Evolutionary conservation across 1,284 basidiomycete genomes (phyloP).

Genomic region (Amylostereum chailletii): DNA sequence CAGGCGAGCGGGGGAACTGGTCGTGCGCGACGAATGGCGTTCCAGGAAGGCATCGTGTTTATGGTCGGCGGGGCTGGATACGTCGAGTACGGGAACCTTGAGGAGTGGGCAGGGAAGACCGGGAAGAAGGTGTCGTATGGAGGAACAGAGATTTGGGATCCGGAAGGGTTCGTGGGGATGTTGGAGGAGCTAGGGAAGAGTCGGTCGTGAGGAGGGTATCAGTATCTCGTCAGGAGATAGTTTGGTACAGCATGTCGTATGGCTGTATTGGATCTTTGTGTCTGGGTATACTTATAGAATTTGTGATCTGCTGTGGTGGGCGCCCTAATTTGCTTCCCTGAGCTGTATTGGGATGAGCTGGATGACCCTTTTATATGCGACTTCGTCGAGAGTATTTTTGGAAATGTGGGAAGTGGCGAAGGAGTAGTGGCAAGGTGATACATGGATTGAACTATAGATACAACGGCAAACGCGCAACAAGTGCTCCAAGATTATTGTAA

Average conservation of each 20-base stretch:
- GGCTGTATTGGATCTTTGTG: too few relatives aligned
- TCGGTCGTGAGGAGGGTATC: too few relatives aligned
- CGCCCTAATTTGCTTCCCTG: too few relatives aligned
- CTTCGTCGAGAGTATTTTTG: background rate
- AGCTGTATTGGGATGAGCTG: too few relatives aligned
- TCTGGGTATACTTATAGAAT: too few relatives aligned
- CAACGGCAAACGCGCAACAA: too few relatives aligned
- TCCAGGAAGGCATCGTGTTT: conserved; percentile 87
- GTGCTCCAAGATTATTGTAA: background rate
- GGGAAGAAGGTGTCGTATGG: conserved; percentile 91
- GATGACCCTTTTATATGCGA: too few relatives aligned
- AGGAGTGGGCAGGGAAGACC: conserved; percentile 79
- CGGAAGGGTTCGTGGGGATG: conserved; percentile 72
- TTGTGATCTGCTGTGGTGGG: too few relatives aligned
- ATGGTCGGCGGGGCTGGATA: conserved; percentile 96
- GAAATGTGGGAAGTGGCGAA: background rate
- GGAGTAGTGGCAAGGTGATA: background rate
- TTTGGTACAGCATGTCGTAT: too few relatives aligned
- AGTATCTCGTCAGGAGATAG: too few relatives aligned
- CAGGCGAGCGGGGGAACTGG: conserved; percentile 32
- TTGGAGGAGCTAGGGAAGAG: conserved; percentile 58
- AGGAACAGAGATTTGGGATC: conserved; percentile 91
- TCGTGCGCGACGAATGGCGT: conserved; percentile 66
- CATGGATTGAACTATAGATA: background rate
- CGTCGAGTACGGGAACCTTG: conserved; percentile 94